These are phyloP conservation scores for Aspergillus ochraceoroseus DNA, from an alignment of 2,329 filamentous ascomycete genomes.

Conservation along the genomic window DNA sequence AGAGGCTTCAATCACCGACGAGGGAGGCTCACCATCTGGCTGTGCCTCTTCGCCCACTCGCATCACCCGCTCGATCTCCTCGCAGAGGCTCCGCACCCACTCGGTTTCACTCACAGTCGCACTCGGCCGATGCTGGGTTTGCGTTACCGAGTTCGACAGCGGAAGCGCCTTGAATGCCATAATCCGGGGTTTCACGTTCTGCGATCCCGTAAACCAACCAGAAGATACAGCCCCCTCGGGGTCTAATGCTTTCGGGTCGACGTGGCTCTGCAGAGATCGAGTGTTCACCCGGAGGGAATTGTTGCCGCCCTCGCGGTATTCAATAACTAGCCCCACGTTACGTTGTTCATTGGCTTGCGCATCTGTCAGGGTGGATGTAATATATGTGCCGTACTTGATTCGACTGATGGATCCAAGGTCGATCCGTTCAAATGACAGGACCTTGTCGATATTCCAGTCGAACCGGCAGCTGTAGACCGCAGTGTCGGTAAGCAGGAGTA, in stretches of 20 bases:
- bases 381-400: conserved; percentile 78
- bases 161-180: conserved; percentile 45
- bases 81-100: conserved; percentile 60
- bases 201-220: conserved; percentile 35
- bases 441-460: conserved; percentile 93
- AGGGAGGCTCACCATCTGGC: conserved; percentile 17
- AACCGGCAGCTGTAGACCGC: conserved; percentile 87
- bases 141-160: conserved; percentile 29
- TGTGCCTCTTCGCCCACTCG: conserved; percentile 45
- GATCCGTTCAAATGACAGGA: conserved; percentile 84
- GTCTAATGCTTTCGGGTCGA: conserved; percentile 45
- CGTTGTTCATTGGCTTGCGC: conserved; percentile 69
- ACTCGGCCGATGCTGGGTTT: conserved; percentile 16
- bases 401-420: conserved; percentile 66
- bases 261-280: conserved; percentile 60
- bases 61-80: conserved; percentile 68
- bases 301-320: conserved; percentile 66
- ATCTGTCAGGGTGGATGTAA: conserved; percentile 78
- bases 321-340: conserved; percentile 79
- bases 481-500: conserved; percentile 77
- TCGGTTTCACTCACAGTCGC: conserved; percentile 47
- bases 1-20: conserved; percentile 48
- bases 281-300: conserved; percentile 80
- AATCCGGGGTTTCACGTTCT: conserved; percentile 31
- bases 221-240: conserved; percentile 43